These are phyloP conservation scores for Encephalitozoon cuniculi DNA, from an alignment of 371 early-diverging fungal genomes.

Conservation along the genomic window DNA sequence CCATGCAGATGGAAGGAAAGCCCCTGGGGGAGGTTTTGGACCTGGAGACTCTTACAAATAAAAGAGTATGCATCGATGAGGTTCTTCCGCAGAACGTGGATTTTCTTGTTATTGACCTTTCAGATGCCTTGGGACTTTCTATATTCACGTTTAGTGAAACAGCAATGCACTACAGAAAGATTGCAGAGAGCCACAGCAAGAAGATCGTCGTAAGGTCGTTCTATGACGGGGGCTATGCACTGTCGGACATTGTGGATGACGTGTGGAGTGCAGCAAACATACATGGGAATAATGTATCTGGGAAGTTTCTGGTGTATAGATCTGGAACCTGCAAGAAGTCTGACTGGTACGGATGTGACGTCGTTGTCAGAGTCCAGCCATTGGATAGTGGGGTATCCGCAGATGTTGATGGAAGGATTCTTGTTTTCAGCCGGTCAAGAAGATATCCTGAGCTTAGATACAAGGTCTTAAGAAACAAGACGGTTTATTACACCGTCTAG, in stretches of 20 bases:
- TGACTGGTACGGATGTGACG: constrained; percentile 44
- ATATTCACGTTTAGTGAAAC: constrained; percentile 26
- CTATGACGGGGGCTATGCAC: neutral
- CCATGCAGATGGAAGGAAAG: neutral
- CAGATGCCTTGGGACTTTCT: neutral
- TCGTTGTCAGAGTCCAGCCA: constrained; percentile 31
- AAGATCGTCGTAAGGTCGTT: neutral
- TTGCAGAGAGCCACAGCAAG: neutral
- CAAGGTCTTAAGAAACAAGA: constrained; percentile 13
- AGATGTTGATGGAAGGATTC: constrained; percentile 41
- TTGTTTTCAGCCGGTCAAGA: constrained; percentile 11
- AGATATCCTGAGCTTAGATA: constrained; percentile 29
- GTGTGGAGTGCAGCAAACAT: constrained; percentile 18
- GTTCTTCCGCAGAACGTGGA: constrained; percentile 35
- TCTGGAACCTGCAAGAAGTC: constrained; percentile 22
- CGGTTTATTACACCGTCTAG: constrained; percentile 5
- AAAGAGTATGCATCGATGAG: constrained; percentile 27
- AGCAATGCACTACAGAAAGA: constrained; percentile 13
- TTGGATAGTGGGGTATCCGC: constrained; percentile 38
- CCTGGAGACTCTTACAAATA: constrained; percentile 3
- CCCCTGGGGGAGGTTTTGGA: constrained; percentile 19
- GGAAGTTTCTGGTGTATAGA: constrained; percentile 31
- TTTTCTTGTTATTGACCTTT: constrained; percentile 40
- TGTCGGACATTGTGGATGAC: constrained; percentile 27
- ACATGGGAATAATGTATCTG: neutral